Evolutionary conservation across 768 basidiomycete genomes (phyloP).

Genomic region (Leccinum subgranulosum): DNA sequence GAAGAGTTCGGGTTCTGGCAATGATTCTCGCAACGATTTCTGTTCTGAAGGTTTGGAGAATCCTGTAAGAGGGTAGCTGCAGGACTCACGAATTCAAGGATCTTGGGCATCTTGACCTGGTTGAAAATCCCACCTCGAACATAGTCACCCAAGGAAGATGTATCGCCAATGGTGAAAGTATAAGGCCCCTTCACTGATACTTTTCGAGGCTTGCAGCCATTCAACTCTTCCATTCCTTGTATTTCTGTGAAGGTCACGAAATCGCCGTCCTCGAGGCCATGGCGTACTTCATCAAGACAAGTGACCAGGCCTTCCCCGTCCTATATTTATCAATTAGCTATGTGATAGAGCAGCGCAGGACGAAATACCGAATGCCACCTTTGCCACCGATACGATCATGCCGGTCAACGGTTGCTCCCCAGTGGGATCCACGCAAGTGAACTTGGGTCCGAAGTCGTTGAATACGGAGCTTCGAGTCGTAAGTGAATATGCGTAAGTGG

Average conservation of each 20-base stretch:
- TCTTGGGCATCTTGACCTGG: slow-evolving; percentile 99
- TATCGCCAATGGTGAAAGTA: slow-evolving; percentile 95
- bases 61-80: not conserved
- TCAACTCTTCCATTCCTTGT: slow-evolving; percentile 90
- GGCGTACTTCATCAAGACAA: slow-evolving; percentile 94
- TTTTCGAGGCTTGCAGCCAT: slow-evolving; percentile 89
- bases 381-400: slow-evolving; percentile 93
- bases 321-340: slow-evolving; percentile 36
- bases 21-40: slow-evolving; percentile 92
- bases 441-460: slow-evolving; percentile 94
- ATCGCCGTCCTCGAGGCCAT: slow-evolving; percentile 98
- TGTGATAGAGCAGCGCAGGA: not conserved
- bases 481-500: not conserved
- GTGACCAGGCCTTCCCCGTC: slow-evolving; percentile 90
- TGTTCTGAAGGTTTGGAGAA: slow-evolving; percentile 30
- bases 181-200: slow-evolving; percentile 95
- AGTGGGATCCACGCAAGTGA: slow-evolving; percentile 96
- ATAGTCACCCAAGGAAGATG: slow-evolving; percentile 72
- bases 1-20: slow-evolving; percentile 80
- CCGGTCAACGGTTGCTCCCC: slow-evolving; percentile 92
- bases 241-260: slow-evolving; percentile 96
- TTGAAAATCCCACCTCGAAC: slow-evolving; percentile 90
- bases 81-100: slow-evolving; percentile 82
- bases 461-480: slow-evolving; percentile 69
- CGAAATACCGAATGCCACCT: slow-evolving; percentile 43